Evolutionary conservation across 176 grass and related monocot species (phyloP).

Genomic region (Typha latifolia): DNA sequence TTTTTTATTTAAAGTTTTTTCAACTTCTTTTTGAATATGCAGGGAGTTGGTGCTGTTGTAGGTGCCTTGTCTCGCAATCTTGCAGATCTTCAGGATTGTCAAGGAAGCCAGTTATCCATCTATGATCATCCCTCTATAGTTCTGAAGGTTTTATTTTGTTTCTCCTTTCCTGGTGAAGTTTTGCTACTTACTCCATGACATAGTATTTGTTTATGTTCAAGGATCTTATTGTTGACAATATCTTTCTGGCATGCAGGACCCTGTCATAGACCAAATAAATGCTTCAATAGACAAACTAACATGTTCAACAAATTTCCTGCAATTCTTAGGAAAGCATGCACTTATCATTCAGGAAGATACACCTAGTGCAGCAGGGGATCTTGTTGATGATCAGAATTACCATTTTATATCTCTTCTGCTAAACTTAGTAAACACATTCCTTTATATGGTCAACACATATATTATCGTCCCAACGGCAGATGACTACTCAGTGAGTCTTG

Average conservation of each 20-base stretch:
- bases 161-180: background rate
- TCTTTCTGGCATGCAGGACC: slow-evolving; percentile 47
- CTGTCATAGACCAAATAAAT: slow-evolving; percentile 93
- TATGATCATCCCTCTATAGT: slow-evolving; percentile 75
- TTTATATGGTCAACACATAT: slow-evolving; percentile 97
- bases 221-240: slow-evolving; percentile 1
- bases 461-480: slow-evolving; percentile 95
- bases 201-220: background rate
- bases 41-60: slow-evolving; percentile 91
- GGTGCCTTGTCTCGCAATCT: slow-evolving; percentile 84
- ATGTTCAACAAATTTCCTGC: slow-evolving; percentile 68
- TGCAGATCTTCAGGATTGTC: slow-evolving; percentile 61
- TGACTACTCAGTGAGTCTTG: slow-evolving; percentile 87
- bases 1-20: background rate
- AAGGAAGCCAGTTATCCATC: slow-evolving; percentile 65
- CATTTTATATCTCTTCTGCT: slow-evolving; percentile 72
- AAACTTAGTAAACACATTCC: slow-evolving; percentile 72
- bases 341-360: slow-evolving; percentile 51
- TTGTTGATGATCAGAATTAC: slow-evolving; percentile 46
- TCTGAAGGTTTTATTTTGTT: slow-evolving; percentile 39
- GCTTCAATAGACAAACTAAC: slow-evolving; percentile 76
- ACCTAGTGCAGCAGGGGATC: slow-evolving; percentile 38
- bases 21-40: slow-evolving; percentile 1
- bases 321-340: slow-evolving; percentile 78
- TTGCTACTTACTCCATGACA: background rate